phyloP scores from a whole-genome alignment of 768 basidiomycete genomes.

The Pisolithus tinctorius region DNA sequence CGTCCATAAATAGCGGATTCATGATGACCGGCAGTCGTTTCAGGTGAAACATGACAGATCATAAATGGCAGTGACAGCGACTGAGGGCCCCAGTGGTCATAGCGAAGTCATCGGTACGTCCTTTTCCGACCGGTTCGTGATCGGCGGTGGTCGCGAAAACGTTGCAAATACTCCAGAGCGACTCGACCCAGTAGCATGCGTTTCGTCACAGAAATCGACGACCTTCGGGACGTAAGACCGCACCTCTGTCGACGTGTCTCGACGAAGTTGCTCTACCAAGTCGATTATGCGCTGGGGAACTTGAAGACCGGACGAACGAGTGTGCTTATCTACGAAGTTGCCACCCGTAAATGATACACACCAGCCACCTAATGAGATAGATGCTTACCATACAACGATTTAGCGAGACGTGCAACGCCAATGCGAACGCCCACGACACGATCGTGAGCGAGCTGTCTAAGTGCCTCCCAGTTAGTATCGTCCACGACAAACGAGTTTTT shows the following conservation, averaged over 20 bases:
- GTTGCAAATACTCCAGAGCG: constrained; percentile 24
- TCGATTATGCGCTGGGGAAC: constrained; percentile 31
- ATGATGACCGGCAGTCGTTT: background rate
- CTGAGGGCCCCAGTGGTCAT: background rate
- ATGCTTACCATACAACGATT: constrained; percentile 47
- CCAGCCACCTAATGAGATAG: background rate
- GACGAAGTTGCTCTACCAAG: constrained; percentile 41
- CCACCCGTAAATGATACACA: background rate
- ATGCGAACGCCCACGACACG: constrained; percentile 79
- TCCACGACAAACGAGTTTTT: constrained; percentile 34
- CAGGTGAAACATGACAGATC: background rate
- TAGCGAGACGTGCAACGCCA: constrained; percentile 70
- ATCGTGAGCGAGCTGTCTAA: constrained; percentile 57
- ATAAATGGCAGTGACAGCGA: background rate
- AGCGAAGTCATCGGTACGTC: constrained; percentile 1
- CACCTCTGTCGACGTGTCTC: constrained; percentile 56
- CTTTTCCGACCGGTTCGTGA: background rate
- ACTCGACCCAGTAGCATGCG: constrained; percentile 4
- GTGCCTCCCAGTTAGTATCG: constrained; percentile 40
- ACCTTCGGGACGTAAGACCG: constrained; percentile 46
- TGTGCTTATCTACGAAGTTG: constrained; percentile 10
- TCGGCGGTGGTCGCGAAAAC: constrained; percentile 33
- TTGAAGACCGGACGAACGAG: constrained; percentile 4
- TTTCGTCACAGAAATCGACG: constrained; percentile 11
- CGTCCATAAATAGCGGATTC: background rate